Base-by-base conservation (phyloP, 2,329 filamentous ascomycete species). In the Dothiorella sarmentorum region DNA sequence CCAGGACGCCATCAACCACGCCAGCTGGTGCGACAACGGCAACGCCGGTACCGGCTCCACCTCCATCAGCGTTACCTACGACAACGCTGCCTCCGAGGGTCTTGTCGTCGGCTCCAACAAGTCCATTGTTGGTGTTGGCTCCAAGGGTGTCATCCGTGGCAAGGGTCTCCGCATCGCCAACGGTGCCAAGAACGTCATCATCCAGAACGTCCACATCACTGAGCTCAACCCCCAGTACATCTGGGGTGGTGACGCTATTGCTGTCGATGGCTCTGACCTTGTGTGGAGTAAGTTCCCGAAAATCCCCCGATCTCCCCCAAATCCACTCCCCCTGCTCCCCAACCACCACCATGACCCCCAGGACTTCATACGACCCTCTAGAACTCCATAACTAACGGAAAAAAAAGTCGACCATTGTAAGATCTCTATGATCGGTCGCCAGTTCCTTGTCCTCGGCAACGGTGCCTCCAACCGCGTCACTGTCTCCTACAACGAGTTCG, bases 1-100 rank as follows among this genome's bases (percentile, higher is more conserved):
- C 71, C 84, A 87, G 75, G 64, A 78, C 40, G 81, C 84, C 62
- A 85, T 87, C 69, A 82, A 85, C 74, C 75, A 82, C 73, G 72
- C 84, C 67, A 66, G 76, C 66, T 84, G 81, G 79, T 86, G 84
- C 70, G 73, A 68, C 58, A 85, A 85, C 74, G 82, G 86, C 69
- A 74, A 86, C 71, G 73, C 81, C 56, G 73, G 75, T 33, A 79
- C 81, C 2, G 76, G 79, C 29, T 76, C 74, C 45, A 76, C 75
- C 40, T 72, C 73, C 7, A 78, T 72, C 59, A 65, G 57, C 40
- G 67, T 68, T n/a, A 67, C 63, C 73, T 77, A 77, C 61, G 79
- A 84, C 71, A 83, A 80, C 58, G 82, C 82, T 35, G 81, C 75
- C 61, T 61, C 74, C 2, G 66, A 75, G 26, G 79, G 78, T 45